Evolutionary conservation across 1,284 basidiomycete species (phyloP).

Genomic region (Chondrostereum purpureum): DNA sequence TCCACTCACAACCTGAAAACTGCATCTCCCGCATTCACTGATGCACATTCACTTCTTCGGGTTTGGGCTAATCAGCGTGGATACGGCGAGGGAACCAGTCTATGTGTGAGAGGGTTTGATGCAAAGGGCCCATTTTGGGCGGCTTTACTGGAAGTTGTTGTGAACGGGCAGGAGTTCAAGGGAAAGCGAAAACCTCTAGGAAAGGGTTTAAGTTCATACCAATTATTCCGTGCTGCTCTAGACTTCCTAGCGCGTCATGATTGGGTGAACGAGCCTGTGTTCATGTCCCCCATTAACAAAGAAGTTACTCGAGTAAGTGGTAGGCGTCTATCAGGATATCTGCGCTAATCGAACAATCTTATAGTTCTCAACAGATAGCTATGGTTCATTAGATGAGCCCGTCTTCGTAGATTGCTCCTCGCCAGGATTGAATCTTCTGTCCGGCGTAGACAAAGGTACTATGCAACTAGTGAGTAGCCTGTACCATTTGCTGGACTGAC

Average conservation of each 20-base stretch:
- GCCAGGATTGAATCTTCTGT: constrained; percentile 78
- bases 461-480: constrained; percentile 53
- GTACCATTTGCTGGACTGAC: not conserved
- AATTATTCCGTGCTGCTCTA: constrained; percentile 76
- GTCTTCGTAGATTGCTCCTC: constrained; percentile 76
- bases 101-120: constrained; percentile 65
- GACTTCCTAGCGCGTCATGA: constrained; percentile 76
- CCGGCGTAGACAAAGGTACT: constrained; percentile 65
- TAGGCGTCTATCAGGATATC: too few relatives aligned
- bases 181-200: constrained; percentile 51
- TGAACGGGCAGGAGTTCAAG: constrained; percentile 59
- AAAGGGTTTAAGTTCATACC: constrained; percentile 78
- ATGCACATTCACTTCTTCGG: constrained; percentile 76
- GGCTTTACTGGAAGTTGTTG: constrained; percentile 63
- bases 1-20: constrained; percentile 63
- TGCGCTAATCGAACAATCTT: constrained; percentile 1
- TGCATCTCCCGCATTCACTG: constrained; percentile 58
- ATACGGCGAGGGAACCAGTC: constrained; percentile 47
- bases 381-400: constrained; percentile 38
- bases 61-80: constrained; percentile 91
- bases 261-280: constrained; percentile 57
- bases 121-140: constrained; percentile 65
- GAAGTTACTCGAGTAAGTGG: constrained; percentile 43
- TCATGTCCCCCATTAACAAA: constrained; percentile 43
- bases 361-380: constrained; percentile 55